Evolutionary conservation across 2,329 filamentous ascomycete species (phyloP).

Genomic region (Dothistroma septosporum): DNA sequence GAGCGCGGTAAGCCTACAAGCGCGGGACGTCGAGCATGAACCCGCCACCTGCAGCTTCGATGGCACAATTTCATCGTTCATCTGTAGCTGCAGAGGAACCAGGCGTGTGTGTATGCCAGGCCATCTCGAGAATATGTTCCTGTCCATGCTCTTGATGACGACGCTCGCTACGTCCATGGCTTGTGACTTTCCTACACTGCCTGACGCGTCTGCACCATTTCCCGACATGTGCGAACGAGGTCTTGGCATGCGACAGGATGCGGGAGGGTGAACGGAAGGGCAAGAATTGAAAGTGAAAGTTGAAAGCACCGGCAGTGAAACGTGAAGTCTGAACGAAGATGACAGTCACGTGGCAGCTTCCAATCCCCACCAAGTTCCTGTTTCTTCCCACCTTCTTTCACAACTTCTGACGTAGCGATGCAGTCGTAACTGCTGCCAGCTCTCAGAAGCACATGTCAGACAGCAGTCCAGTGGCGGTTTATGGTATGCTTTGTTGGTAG

Average conservation of each 20-base stretch:
- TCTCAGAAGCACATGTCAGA: background rate
- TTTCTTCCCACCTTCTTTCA: background rate
- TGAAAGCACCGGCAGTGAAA: background rate
- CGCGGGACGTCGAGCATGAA: background rate
- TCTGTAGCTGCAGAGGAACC: background rate
- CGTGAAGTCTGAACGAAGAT: too few species aligned
- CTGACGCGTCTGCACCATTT: background rate
- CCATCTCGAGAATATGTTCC: background rate
- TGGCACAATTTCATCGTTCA: background rate
- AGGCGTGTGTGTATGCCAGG: background rate
- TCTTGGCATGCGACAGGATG: background rate
- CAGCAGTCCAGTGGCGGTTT: conserved; percentile 15
- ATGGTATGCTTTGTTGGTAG: conserved; percentile 10
- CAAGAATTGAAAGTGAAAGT: too few species aligned
- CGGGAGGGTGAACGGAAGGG: too few species aligned
- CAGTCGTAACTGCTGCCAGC: background rate
- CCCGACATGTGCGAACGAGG: background rate
- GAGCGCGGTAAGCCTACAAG: background rate
- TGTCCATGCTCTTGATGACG: background rate
- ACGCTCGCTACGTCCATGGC: background rate
- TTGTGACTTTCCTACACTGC: background rate
- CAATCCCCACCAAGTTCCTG: background rate
- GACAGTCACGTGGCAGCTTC: background rate
- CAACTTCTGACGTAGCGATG: conserved; percentile 1
- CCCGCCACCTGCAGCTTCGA: background rate